These are phyloP conservation scores for Hirsutella rhossiliensis DNA, from an alignment of 2,329 filamentous ascomycete species.

Conservation along the genomic window DNA sequence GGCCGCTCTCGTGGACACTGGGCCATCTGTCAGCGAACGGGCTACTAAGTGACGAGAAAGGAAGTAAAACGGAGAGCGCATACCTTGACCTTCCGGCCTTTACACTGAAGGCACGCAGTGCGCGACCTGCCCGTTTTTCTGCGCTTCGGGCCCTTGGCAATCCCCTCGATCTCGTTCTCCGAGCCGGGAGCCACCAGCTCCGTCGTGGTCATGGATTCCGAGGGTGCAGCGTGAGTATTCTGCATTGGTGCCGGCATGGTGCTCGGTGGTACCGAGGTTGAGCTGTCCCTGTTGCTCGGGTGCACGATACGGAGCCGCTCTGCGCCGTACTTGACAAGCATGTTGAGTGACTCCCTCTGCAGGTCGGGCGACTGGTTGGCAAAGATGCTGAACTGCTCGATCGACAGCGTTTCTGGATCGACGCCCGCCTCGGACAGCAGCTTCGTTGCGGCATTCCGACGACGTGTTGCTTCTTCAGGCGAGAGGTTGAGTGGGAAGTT, in stretches of 20 bases:
- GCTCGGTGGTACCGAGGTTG: conserved; percentile 13
- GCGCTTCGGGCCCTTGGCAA: conserved; percentile 3
- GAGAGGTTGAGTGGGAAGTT: conserved; percentile 20
- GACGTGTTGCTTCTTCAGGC: conserved; percentile 35
- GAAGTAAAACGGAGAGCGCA: conserved; percentile 1
- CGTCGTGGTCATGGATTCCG: conserved; percentile 17
- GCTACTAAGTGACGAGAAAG: not conserved
- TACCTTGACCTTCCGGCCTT: conserved; percentile 25
- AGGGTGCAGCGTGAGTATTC: conserved; percentile 8
- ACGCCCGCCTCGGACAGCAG: conserved; percentile 34
- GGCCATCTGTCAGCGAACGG: conserved; percentile 6
- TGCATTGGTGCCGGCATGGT: conserved; percentile 12
- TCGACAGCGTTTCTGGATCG: conserved; percentile 37
- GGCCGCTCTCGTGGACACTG: conserved; percentile 30
- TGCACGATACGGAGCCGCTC: conserved; percentile 46
- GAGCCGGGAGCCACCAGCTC: conserved; percentile 13
- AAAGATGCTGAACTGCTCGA: conserved; percentile 47
- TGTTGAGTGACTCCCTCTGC: conserved; percentile 40
- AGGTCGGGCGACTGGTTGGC: conserved; percentile 45
- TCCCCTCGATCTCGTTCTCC: conserved; percentile 4
- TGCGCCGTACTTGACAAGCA: conserved; percentile 46
- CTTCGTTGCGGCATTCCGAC: conserved; percentile 33
- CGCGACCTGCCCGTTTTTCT: conserved; percentile 18
- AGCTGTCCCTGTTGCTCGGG: conserved; percentile 26
- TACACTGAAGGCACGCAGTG: conserved; percentile 23